These are phyloP conservation scores for Kurtzmaniella quercitrusa DNA, from an alignment of 1,139 yeast genomes.

Conservation along the genomic window DNA sequence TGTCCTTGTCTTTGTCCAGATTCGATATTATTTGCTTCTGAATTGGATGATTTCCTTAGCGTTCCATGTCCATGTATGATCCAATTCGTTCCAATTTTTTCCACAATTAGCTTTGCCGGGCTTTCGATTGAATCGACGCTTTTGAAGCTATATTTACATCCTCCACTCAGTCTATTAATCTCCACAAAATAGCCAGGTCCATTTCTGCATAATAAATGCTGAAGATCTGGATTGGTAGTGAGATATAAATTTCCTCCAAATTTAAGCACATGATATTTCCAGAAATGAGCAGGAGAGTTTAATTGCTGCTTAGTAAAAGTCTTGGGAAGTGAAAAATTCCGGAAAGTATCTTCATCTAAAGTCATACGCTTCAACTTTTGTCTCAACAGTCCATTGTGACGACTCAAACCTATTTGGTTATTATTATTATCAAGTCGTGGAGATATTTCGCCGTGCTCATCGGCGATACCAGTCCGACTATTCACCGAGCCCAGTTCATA, in stretches of 20 bases:
- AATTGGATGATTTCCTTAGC: neutral
- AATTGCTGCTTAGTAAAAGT: neutral
- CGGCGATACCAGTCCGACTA: too few relatives aligned
- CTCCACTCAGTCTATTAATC: conserved; percentile 15
- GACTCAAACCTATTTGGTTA: neutral
- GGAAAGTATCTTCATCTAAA: neutral
- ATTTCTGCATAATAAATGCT: conserved; percentile 51
- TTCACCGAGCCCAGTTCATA: too few relatives aligned
- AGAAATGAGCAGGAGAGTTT: conserved; percentile 29
- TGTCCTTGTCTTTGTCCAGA: conserved; percentile 14
- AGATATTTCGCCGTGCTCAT: neutral
- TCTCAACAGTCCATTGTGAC: neutral
- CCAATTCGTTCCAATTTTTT: neutral
- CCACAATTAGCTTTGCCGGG: conserved; percentile 26
- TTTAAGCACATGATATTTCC: conserved; percentile 58
- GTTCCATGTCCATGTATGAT: conserved; percentile 2
- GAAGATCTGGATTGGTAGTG: conserved; percentile 56
- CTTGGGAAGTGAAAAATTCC: neutral
- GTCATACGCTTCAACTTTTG: neutral
- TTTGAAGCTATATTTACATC: conserved; percentile 31
- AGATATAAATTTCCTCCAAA: conserved; percentile 49
- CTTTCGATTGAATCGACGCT: conserved; percentile 23
- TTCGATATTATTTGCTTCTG: conserved; percentile 5
- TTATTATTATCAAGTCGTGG: neutral
- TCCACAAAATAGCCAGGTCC: conserved; percentile 57